phyloP scores from a whole-genome alignment of 1,284 basidiomycete genomes.

The Pseudozyma pruni region DNA sequence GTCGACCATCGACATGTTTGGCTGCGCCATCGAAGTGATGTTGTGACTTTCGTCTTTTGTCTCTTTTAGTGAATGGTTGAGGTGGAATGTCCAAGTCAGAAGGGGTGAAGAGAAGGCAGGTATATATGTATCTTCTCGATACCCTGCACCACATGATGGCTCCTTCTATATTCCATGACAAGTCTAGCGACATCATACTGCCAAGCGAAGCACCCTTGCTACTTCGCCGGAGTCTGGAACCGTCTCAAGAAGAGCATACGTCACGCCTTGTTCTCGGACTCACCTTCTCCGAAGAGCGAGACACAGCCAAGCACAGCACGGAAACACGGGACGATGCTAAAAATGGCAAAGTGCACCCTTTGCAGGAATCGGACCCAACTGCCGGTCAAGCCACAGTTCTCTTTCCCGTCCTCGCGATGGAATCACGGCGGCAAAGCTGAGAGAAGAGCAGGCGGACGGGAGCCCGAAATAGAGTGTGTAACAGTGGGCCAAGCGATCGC shows the following conservation, averaged over 20 bases:
- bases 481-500: not conserved
- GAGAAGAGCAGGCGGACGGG: too few relatives aligned
- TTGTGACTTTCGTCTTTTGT: too few relatives aligned
- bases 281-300: not conserved
- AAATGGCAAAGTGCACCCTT: too few relatives aligned
- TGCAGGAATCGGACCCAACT: too few relatives aligned
- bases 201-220: conserved; percentile 1
- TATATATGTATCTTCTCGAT: not conserved
- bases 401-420: too few relatives aligned
- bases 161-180: too few relatives aligned
- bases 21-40: conserved; percentile 3
- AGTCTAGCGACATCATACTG: too few relatives aligned
- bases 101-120: not conserved
- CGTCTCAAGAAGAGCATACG: not conserved
- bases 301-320: not conserved
- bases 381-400: too few relatives aligned
- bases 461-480: too few relatives aligned
- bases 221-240: not conserved
- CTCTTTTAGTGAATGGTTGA: not conserved
- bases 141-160: not conserved
- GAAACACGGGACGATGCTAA: conserved; percentile 2
- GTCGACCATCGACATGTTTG: conserved; percentile 18
- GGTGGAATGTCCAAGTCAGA: not conserved
- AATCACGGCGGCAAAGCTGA: too few relatives aligned
- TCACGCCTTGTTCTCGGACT: not conserved